Evolutionary conservation across 306 rosid species (phyloP).

Genomic region (Medicago truncatula): DNA sequence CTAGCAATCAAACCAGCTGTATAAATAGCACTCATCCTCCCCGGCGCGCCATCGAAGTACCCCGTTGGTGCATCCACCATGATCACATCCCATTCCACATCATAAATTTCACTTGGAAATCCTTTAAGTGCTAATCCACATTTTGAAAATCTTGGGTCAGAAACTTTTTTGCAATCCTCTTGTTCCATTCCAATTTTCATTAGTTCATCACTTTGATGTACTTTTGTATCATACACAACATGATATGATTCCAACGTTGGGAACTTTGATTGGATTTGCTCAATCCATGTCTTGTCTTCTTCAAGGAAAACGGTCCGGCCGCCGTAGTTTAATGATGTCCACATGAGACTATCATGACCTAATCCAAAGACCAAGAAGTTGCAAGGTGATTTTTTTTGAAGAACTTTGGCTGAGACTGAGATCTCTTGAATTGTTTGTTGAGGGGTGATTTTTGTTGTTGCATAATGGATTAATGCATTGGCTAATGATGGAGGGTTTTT

Average conservation of each 20-base stretch:
- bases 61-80: slow-evolving; percentile 99
- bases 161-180: slow-evolving; percentile 62
- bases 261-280: slow-evolving; percentile 52
- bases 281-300: slow-evolving; percentile 82
- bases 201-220: slow-evolving; percentile 65
- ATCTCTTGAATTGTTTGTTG: slow-evolving; percentile 80
- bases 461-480: slow-evolving; percentile 82
- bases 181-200: slow-evolving; percentile 49
- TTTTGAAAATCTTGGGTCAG: slow-evolving; percentile 74
- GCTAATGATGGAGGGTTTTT: slow-evolving; percentile 76
- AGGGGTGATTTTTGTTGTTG: slow-evolving; percentile 81
- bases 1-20: slow-evolving; percentile 92
- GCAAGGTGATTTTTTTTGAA: slow-evolving; percentile 78
- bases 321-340: slow-evolving; percentile 86
- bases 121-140: slow-evolving; percentile 73
- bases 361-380: slow-evolving; percentile 88
- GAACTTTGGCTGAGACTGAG: slow-evolving; percentile 70
- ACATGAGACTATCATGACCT: slow-evolving; percentile 93
- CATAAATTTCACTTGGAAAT: slow-evolving; percentile 72
- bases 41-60: slow-evolving; percentile 76
- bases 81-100: slow-evolving; percentile 85
- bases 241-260: slow-evolving; percentile 75
- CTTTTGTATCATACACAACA: slow-evolving; percentile 77
- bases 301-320: slow-evolving; percentile 89
- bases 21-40: slow-evolving; percentile 90